Evolutionary conservation across 345 rosid species (phyloP), one percentile per base, ranked within the genome.

Genomic region (Murraya koenigii): DNA sequence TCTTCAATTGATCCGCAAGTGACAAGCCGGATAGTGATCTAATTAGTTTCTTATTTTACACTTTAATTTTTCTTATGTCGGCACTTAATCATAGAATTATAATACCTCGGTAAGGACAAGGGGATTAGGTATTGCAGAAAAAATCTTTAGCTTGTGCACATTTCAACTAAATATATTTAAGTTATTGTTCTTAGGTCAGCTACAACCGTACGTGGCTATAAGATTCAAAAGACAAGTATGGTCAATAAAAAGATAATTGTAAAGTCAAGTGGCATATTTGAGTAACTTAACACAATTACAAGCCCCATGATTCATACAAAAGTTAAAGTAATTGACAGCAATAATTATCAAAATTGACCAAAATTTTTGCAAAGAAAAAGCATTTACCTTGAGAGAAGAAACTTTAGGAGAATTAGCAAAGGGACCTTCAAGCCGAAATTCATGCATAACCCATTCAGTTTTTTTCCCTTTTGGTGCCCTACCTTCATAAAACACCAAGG

Each of bases 381-480:
- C 3, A 30, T 0, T 3, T 72, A 89, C 95, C 95, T 83, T 83
- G 47, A 69, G 66, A 22, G 86, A 66, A 26, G 83, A 60, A 56
- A 61, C 10, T 35, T 69, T 65, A n/a, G 90, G 87, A 67, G 87
- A 84, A 13, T 44, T 44, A 8, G 75, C 83, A 66, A 77, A 82
- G 52, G 91, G 83, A 5, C 85, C 92, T 64, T 95, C 88, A 19
- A 93, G 86, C 39, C 97, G 86, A 74, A 93, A 95, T 61, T 95
- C 99, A 73, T 95, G 99, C 99, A 95, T 92, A 67, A 95, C 96
- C 98, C 99, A 95, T 25, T 86, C 88, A 28, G 92, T 84, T 80
- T 92, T 95, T 9, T 76, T 81, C 32, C 99, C 99, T 79, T 84
- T 93, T 10, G 99, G 99, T 71, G 99, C 99, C 83, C 99, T 86